Evolutionary conservation across 768 basidiomycete genomes (phyloP).

Genomic region (Scleroderma citrinum): DNA sequence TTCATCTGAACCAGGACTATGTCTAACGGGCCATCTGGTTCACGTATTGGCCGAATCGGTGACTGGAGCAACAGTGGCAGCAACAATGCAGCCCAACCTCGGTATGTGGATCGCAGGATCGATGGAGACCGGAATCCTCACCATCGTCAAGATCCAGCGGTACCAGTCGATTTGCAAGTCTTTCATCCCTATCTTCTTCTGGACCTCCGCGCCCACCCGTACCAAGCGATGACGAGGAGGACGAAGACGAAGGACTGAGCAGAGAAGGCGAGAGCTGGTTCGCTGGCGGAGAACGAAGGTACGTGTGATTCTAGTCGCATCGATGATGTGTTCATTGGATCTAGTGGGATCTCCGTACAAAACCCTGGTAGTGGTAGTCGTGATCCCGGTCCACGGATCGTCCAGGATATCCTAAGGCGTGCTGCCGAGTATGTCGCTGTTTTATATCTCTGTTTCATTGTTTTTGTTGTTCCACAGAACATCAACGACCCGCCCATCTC

Average conservation of each 20-base stretch:
- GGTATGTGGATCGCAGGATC: slow-evolving; percentile 6
- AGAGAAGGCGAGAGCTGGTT: slow-evolving; percentile 69
- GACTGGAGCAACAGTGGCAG: slow-evolving; percentile 33
- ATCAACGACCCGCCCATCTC: slow-evolving; percentile 13
- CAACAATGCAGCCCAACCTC: slow-evolving; percentile 17
- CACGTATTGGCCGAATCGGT: slow-evolving; percentile 49
- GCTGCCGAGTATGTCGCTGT: slow-evolving; percentile 63
- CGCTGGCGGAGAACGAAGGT: slow-evolving; percentile 95
- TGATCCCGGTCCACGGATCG: slow-evolving; percentile 53
- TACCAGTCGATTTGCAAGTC: slow-evolving; percentile 26
- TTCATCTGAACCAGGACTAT: background rate
- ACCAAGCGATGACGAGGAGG: slow-evolving; percentile 33
- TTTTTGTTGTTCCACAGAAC: slow-evolving; percentile 6
- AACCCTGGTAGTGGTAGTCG: slow-evolving; percentile 63
- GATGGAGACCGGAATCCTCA: background rate
- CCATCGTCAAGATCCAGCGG: background rate
- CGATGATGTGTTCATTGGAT: background rate
- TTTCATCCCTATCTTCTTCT: slow-evolving; percentile 28
- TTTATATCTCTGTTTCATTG: background rate
- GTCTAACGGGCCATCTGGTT: slow-evolving; percentile 21
- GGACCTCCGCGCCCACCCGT: slow-evolving; percentile 12
- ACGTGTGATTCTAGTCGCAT: background rate
- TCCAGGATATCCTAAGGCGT: slow-evolving; percentile 68
- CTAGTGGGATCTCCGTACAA: slow-evolving; percentile 82
- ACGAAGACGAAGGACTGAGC: slow-evolving; percentile 45